Conservation (phyloP, 1,284 basidiomycete species). For the Rhodotorula sp. region DNA sequence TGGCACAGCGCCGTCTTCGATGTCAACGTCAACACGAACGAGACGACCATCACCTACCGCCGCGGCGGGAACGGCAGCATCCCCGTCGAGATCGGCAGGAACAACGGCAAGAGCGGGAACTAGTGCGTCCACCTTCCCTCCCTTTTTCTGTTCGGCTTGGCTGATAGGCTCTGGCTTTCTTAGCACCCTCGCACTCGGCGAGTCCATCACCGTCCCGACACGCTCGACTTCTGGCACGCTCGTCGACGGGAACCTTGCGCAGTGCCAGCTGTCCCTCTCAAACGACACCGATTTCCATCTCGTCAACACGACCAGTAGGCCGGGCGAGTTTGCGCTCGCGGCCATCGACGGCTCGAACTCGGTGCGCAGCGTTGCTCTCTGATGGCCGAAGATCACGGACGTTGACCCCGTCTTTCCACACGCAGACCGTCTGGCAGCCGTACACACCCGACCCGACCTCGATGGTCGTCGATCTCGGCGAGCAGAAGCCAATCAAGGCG, state of each 20-base stretch:
- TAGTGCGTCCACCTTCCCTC: constrained; percentile 14
- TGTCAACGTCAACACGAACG: constrained; percentile 30
- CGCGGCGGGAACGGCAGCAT: constrained; percentile 12
- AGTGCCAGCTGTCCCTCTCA: constrained; percentile 36
- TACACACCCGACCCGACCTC: constrained; percentile 14
- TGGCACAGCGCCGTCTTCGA: constrained; percentile 38
- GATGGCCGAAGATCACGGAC: background rate
- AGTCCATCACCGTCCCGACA: constrained; percentile 24
- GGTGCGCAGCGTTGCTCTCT: background rate
- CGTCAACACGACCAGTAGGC: constrained; percentile 26
- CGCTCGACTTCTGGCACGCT: constrained; percentile 20
- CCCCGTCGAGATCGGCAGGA: constrained; percentile 30
- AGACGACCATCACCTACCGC: constrained; percentile 30
- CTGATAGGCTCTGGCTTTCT: too few species aligned
- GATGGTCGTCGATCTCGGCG: constrained; percentile 24
- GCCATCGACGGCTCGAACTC: constrained; percentile 47
- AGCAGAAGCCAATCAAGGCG: constrained; percentile 11
- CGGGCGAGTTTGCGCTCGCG: constrained; percentile 42
- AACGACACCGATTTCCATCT: constrained; percentile 30
- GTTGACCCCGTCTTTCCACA: background rate
- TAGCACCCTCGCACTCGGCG: constrained; percentile 27
- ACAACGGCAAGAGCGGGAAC: constrained; percentile 34
- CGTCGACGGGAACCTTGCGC: constrained; percentile 42
- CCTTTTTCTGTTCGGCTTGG: too few species aligned
- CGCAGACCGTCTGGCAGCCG: constrained; percentile 37